Evolutionary conservation across 257 asterid genomes (phyloP), one percentile per base, ranked within the genome.

Genomic region (Fraxinus quadrangulata): DNA sequence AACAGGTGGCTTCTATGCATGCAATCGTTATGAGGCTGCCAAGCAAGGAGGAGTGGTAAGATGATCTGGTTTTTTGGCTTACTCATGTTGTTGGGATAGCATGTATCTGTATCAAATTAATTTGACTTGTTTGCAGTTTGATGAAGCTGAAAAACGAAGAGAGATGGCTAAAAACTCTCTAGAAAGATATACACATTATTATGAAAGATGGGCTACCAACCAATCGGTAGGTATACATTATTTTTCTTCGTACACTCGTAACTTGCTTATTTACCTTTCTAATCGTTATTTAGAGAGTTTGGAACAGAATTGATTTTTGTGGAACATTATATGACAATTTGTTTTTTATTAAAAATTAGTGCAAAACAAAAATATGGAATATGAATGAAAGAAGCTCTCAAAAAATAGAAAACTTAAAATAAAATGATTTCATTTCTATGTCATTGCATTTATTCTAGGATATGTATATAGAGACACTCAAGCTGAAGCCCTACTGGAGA

Each of bases 201-300:
- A 94, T 40, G 98, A 94, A 75, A 90, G 98, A 89, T 94, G 98
- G 98, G 97, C 97, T 56, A 94, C 97, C 83, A 94, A 94, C 86
- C 98, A 94, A 81, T 91, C 95, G 84, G 98, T 94, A 81, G 67
- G 88, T 84, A 23, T 65, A 72, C 61, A 7, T 21, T 42, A 13
- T 63, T 80, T 54, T 66, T 45, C 65, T 33, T 74, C 34, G 21
- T 54, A 74, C 54, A 23, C 56, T 73, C 61, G 31, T 21, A 61
- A 33, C 34, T 76, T 71, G 72, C 70, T 49, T 23, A 77, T 72
- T 74, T 69, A 11, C 24, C 73, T 67, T 42, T 70, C 39, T 78
- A 72, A 68, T 70, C 16, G 69, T 81, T 75, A 33, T 37, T 71
- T 12, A 56, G 39, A 74, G n/a, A 56, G 65, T 69, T 69, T 68